Base-by-base conservation (phyloP, 805 yeast species). In the Hermanozyma aechmeae region DNA sequence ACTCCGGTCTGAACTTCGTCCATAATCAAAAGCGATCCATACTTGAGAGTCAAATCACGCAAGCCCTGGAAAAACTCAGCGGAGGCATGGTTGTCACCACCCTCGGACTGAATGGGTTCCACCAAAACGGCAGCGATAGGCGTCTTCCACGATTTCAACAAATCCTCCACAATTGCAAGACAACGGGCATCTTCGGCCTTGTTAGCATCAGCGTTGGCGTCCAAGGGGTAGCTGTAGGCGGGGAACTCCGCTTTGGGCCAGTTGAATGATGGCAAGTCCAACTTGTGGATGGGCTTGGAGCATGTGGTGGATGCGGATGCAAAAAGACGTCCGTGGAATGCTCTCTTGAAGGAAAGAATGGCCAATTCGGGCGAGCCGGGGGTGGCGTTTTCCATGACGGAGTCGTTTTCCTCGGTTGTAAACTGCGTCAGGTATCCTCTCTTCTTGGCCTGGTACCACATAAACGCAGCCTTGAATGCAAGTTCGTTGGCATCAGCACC, bases 201-300 rank as follows among this genome's bases (percentile, higher is more conserved):
- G 71, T 87, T 87, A 42, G 61, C 75, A 27, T 65, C 75, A 24
- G 50, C 73, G 51, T 75, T 50, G 29, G 72, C 68, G 32, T 75
- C 87, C 48, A 86, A 69, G 34, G 97, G 97, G 57, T 85, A 87
- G 56, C 77, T 64, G 58, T 84, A 77, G 29, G 70, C 45, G 40
- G 97, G 97, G 66, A 78, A 87, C 39, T 84, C 85, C 32, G 96
- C 96, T 56, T 82, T 86, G 51, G 97, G 97, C 96, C 96, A 87
- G 50, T 83, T 74, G 66, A 87, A 87, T 5, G 95, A 76, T 37
- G 97, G 97, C 61, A 89, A 66, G 57, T 79, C 87, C 56, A 87
- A 65, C 65, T 89, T 87, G 68, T 87, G 97, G 45, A 89, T 73
- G 42, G 96, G 95, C 67, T 85, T 89, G 33, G 96, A 85, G 55